Evolutionary conservation across 805 yeast species (phyloP).

Genomic region (Ogataea trehalophila): DNA sequence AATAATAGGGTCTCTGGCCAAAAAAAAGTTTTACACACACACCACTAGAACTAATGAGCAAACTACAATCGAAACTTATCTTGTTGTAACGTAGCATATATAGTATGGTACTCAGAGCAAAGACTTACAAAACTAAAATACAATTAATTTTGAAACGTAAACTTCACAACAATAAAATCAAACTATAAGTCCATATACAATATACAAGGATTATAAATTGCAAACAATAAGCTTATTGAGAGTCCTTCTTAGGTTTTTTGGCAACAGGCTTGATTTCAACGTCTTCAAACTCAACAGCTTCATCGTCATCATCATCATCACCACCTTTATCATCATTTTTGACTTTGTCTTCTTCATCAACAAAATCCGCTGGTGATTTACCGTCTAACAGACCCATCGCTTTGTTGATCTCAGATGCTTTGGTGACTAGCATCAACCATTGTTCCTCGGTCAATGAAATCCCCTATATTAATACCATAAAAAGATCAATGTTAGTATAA

Average conservation of each 20-base stretch:
- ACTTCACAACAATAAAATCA: too few relatives aligned
- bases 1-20: too few relatives aligned
- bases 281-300: slow-evolving; percentile 18
- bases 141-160: too few relatives aligned
- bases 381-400: slow-evolving; percentile 35
- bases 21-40: too few relatives aligned
- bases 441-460: slow-evolving; percentile 53
- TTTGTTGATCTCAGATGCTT: slow-evolving; percentile 42
- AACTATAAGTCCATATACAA: too few relatives aligned
- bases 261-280: slow-evolving; percentile 9
- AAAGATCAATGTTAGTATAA: slow-evolving; percentile 6
- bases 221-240: too few relatives aligned
- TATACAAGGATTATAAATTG: too few relatives aligned
- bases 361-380: slow-evolving; percentile 13
- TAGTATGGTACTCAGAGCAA: too few relatives aligned
- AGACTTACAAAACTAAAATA: too few relatives aligned
- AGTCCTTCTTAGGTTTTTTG: slow-evolving; percentile 8
- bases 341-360: slow-evolving; percentile 25
- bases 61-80: too few relatives aligned
- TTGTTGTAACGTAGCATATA: too few relatives aligned
- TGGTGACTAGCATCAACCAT: slow-evolving; percentile 46
- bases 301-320: slow-evolving; percentile 13
- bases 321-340: slow-evolving; percentile 10
- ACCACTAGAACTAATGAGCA: too few relatives aligned
- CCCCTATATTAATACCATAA: slow-evolving; percentile 32